Evolutionary conservation across 192 early-diverging fungal species (phyloP).

Genomic region (Podila minutissima): DNA sequence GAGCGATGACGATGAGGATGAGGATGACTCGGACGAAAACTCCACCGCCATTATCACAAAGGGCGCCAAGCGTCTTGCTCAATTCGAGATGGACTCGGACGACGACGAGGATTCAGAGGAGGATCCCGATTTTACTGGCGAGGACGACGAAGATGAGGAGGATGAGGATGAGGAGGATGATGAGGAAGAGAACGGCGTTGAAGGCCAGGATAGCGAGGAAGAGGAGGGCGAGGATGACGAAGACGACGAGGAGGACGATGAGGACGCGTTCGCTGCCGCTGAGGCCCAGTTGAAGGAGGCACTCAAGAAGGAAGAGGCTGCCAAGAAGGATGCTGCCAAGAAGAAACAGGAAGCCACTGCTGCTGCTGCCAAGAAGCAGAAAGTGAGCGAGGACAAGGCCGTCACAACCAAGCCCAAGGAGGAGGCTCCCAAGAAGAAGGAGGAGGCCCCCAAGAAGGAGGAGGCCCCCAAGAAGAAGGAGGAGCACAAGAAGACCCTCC

Average conservation of each 20-base stretch:
- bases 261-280: neutral
- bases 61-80: slow-evolving; percentile 40
- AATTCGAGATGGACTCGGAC: slow-evolving; percentile 16
- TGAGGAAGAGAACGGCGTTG: slow-evolving; percentile 1
- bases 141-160: slow-evolving; percentile 51
- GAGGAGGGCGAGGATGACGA: slow-evolving; percentile 18
- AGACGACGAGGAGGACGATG: slow-evolving; percentile 13
- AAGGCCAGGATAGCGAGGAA: neutral
- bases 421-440: slow-evolving; percentile 53
- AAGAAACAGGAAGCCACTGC: slow-evolving; percentile 32
- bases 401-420: slow-evolving; percentile 38
- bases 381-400: slow-evolving; percentile 27
- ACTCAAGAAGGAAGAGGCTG: slow-evolving; percentile 23
- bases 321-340: slow-evolving; percentile 25
- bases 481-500: slow-evolving; percentile 62
- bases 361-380: slow-evolving; percentile 22
- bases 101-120: slow-evolving; percentile 50
- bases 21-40: neutral
- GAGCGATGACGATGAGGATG: slow-evolving; percentile 31
- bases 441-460: slow-evolving; percentile 38
- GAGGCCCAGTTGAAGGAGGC: neutral
- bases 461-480: slow-evolving; percentile 23
- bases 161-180: slow-evolving; percentile 6
- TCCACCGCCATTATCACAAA: slow-evolving; percentile 19
- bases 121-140: slow-evolving; percentile 32